Conservation (phyloP, 2,329 filamentous ascomycete genomes). For the Sporothrix globosa region DNA sequence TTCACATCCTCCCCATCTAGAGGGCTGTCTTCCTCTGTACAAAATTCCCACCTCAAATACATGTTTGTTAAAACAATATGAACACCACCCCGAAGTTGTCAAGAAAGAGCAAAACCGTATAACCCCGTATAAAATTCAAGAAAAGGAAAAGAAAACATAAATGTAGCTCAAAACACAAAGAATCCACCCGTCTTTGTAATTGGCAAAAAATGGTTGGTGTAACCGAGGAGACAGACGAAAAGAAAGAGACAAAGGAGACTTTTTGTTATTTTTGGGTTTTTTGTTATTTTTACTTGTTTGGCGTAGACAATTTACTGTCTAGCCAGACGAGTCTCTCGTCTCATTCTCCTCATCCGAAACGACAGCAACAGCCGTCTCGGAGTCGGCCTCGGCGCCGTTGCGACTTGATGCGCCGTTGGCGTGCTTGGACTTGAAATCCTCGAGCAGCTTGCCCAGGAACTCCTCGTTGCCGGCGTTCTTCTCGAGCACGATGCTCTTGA, state of each 20-base stretch:
- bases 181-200: slow-evolving; percentile 6
- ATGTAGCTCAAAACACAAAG: not conserved
- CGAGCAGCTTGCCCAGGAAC: slow-evolving; percentile 55
- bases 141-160: not conserved
- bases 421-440: slow-evolving; percentile 50
- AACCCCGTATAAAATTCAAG: slow-evolving; percentile 21
- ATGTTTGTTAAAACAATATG: not conserved
- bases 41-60: not conserved
- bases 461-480: slow-evolving; percentile 69
- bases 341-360: slow-evolving; percentile 39
- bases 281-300: slow-evolving; percentile 24
- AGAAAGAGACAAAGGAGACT: slow-evolving; percentile 21
- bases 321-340: slow-evolving; percentile 38
- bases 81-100: slow-evolving; percentile 2
- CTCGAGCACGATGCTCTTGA: slow-evolving; percentile 78
- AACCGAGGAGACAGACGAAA: slow-evolving; percentile 9
- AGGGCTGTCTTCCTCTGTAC: not conserved
- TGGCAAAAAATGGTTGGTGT: slow-evolving; percentile 9
- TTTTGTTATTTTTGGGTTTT: slow-evolving; percentile 15
- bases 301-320: not conserved
- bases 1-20: not conserved
- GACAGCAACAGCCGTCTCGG: slow-evolving; percentile 37
- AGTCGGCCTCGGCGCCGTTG: slow-evolving; percentile 41
- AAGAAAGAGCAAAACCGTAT: slow-evolving; percentile 14
- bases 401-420: slow-evolving; percentile 26